Base-by-base conservation (phyloP, 1,284 basidiomycete species). In the Irpex lacteus region DNA sequence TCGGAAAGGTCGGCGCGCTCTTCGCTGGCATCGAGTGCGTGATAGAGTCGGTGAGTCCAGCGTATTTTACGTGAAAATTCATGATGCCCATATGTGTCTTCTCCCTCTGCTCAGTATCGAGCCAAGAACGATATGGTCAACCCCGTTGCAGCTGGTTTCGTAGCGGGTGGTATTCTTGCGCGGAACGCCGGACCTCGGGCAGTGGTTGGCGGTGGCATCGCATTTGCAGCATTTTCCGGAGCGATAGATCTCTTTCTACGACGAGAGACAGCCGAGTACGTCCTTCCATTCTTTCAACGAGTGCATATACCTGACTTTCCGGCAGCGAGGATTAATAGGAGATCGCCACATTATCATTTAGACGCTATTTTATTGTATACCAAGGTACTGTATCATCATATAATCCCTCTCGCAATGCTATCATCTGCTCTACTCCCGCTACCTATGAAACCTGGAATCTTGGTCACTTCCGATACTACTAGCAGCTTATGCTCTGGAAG, bases 1-100 rank as follows among this genome's bases (percentile, higher is more conserved):
- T 98, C 72, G 96, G 90, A 1, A 98, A 97, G 79, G 94, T 99
- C 57, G 97, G 96, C 15, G 94, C 93, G 4, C 73, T 99, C 58
- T 99, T 95, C 75, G 90, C 94, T 15, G 96, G 96, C 36, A 89
- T 95, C 13, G 98, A 99, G 78, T 99, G 97, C 73, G 90, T 95
- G 67, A 92, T 98, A 65, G 97, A 99, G 80, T 94, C 92, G 66
- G 96, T 95, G 77, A 78, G 96, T 58, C 38, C 19, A 40, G 6
- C 19, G 21, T 49, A 47, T 50, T n/a, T 62, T 18, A 54, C 54
- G 67, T n/a, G 59, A 37, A 38, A 56, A 11, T 59, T 52, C 32
- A 34, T 47, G 59, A 53, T 55, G 65, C 38, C 54, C 61, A 56
- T 13, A 44, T 8, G 15, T 53, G n/a, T 15, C 8, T 18, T 9